phyloP scores from a whole-genome alignment of 495 filamentous ascomycete genomes.

The Lophiotrema nucula region DNA sequence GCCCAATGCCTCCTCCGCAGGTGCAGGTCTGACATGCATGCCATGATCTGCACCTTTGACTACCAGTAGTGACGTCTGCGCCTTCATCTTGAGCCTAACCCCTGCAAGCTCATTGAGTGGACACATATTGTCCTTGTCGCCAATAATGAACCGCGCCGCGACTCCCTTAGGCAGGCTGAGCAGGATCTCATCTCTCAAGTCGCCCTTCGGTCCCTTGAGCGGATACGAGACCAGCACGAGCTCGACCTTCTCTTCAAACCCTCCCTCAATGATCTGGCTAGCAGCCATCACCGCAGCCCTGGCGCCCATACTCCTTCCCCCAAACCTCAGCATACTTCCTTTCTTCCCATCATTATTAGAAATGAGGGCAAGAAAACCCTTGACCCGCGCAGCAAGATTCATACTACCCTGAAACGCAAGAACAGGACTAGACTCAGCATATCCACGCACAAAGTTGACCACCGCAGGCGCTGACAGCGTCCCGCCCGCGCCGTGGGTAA shows the following conservation, averaged over 20 bases:
- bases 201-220: conserved; percentile 32
- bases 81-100: conserved; percentile 40
- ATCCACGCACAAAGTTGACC: conserved; percentile 39
- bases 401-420: conserved; percentile 43
- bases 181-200: conserved; percentile 41
- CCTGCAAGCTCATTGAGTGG: conserved; percentile 34
- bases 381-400: conserved; percentile 40
- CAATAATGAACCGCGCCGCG: conserved; percentile 42
- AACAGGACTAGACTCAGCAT: conserved; percentile 23
- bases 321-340: conserved; percentile 23
- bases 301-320: conserved; percentile 46
- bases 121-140: conserved; percentile 41
- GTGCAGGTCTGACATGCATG: conserved; percentile 39
- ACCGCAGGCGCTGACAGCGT: conserved; percentile 38
- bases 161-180: conserved; percentile 31
- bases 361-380: conserved; percentile 37
- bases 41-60: conserved; percentile 44
- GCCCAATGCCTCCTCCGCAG: conserved; percentile 23
- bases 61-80: conserved; percentile 36
- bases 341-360: conserved; percentile 1
- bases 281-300: conserved; percentile 44
- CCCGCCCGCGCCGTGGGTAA: conserved; percentile 47
- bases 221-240: conserved; percentile 45
- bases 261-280: conserved; percentile 4
- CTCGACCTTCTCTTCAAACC: conserved; percentile 7